Base-by-base conservation (phyloP, 2,329 filamentous ascomycete species). In the Dactylellina haptotyla region DNA sequence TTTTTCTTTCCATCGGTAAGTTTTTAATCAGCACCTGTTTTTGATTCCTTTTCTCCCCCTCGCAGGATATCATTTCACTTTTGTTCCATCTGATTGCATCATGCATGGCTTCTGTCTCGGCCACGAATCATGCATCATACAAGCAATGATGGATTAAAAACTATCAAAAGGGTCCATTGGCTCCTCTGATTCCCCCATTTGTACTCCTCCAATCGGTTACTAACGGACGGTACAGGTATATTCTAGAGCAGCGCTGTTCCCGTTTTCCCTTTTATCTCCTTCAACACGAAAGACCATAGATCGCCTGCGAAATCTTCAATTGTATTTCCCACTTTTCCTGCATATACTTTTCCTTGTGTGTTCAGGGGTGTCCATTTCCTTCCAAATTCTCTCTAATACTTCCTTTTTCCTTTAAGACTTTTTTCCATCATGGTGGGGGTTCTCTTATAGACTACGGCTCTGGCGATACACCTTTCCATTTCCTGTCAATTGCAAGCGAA, bases 181-280 rank as follows among this genome's bases (percentile, higher is more conserved):
- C 43, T 37, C 28, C 18, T 59, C 54, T 56, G 18, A 10, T 18
- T 46, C 41, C 23, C 23, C 23, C 18, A 4, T 46, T 46, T 18
- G n/a, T 2, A 53, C 48, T 56, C 59, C 46, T 65, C 67, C 61
- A 72, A 64, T 72, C 67, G 67, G 67, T 72, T 72, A 72, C 67
- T 72, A 48, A 65, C 67, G 67, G 67, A 34, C 45, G 53, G 59
- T 72, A 59, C 26, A 65, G 41, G 39, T 58, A 37, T 28, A 59
- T 28, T 61, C 45, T 62, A 64, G 66, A 71, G 66, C 58, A 64
- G 61, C 67, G 59, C 59, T 46, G 28, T 72, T 50, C 43, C 58
- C 16, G 39, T 58, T 51, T 58, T 51, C 43, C 23, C 23, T 32
- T 59, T 48, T 57, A 26, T 48, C 32, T 20, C 46, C 18, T 54